These are phyloP conservation scores for Toxoplasma gondii DNA, from an alignment of 169 alveolate species.

Conservation along the genomic window DNA sequence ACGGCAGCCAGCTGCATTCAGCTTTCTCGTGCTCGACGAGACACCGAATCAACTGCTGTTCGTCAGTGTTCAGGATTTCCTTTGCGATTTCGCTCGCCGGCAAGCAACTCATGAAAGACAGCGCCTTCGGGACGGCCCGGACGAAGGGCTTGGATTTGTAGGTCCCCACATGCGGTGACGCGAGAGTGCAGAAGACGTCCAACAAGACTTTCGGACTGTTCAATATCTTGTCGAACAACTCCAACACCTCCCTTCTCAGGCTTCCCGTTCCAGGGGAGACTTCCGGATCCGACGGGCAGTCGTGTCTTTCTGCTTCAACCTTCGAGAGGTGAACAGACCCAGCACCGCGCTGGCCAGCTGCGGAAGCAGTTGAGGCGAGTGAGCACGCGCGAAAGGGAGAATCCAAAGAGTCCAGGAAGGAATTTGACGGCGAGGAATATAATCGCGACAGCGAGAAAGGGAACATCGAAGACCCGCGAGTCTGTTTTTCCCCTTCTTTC, in stretches of 20 bases:
- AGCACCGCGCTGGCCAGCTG: no score
- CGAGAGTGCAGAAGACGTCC: constrained; percentile 20
- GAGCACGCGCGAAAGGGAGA: no score
- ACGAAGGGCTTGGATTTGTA: constrained; percentile 7
- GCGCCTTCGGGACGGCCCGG: background rate
- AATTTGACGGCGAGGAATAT: no score
- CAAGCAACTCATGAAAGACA: background rate
- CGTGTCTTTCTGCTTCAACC: no score
- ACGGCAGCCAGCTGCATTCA: background rate
- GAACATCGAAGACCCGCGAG: no score
- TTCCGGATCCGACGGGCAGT: no score
- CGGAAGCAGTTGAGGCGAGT: no score
- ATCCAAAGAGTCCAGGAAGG: no score
- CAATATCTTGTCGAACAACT: background rate
- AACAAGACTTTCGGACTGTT: background rate
- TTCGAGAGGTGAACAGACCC: no score
- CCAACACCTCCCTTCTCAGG: background rate
- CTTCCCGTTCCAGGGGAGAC: background rate
- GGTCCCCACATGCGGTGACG: constrained; percentile 35
- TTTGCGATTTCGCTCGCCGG: background rate
- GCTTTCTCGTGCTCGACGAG: background rate
- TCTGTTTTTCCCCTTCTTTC: no score
- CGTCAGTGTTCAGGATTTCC: constrained; percentile 4
- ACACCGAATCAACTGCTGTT: background rate
- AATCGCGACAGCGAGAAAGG: no score